Conservation (phyloP, 2,329 filamentous ascomycete species). For the Domatiomyces catenatus region DNA sequence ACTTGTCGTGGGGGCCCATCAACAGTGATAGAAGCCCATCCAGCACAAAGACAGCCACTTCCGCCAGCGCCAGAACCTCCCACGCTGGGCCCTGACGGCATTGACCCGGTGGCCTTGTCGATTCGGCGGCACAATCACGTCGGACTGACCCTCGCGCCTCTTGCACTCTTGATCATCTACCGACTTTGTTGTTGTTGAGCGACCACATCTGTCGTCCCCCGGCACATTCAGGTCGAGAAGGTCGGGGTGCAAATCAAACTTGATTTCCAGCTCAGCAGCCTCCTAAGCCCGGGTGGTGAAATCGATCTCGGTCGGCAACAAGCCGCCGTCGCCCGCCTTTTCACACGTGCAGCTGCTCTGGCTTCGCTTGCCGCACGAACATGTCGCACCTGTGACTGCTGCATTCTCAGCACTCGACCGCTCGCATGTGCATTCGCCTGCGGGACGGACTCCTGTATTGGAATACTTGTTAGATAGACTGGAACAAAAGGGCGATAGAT, state of each 20-base stretch:
- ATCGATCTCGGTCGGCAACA: conserved; percentile 61
- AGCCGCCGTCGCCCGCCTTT: conserved; percentile 48
- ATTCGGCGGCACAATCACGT: neutral
- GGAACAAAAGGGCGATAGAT: conserved; percentile 1
- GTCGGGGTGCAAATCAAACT: too few relatives aligned
- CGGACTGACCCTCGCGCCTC: neutral
- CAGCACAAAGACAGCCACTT: neutral
- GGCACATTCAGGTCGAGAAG: neutral
- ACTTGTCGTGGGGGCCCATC: neutral
- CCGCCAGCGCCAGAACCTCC: neutral
- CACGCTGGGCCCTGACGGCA: neutral
- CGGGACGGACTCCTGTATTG: conserved; percentile 51
- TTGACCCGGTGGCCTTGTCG: neutral
- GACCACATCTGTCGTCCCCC: too few relatives aligned
- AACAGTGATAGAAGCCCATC: neutral
- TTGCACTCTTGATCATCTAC: neutral
- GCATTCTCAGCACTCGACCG: conserved; percentile 55
- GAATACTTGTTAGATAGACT: conserved; percentile 7
- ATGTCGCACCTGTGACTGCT: conserved; percentile 44
- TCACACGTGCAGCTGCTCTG: conserved; percentile 73
- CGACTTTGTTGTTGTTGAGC: too few relatives aligned
- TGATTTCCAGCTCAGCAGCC: neutral
- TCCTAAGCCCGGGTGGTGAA: conserved; percentile 53
- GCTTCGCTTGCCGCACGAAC: conserved; percentile 62
- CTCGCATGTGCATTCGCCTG: conserved; percentile 68